Evolutionary conservation across 768 basidiomycete genomes (phyloP), one percentile per base, ranked within the genome.

Genomic region (Glaciozyma antarctica): DNA sequence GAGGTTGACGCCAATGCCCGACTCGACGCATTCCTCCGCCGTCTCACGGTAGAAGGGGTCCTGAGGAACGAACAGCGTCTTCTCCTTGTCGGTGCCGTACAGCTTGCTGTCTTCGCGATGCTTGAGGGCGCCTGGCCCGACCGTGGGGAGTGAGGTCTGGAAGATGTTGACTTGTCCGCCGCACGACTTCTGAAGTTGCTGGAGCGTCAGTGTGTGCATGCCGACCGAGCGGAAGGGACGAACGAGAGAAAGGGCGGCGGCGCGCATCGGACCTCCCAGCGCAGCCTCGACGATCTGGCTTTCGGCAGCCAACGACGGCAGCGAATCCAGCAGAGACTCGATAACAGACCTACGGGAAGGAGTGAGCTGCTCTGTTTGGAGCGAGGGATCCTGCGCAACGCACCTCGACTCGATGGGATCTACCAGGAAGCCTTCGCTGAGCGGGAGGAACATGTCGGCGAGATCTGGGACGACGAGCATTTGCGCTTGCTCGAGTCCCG

Each of bases 361-460:
- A 48, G 47, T 32, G 63, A 34, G 48, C 41, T 44, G 32, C 32
- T 38, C 22, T 41, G 8, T 16, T n/a, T 15, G 48, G 41, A 60
- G n/a, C 32, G 30, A 26, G 34, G 6, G 49, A 19, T 38, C 38
- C n/a, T 30, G 5, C 34, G 45, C 48, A 28, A 57, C 82, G 66
- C 68, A 90, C 88, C 85, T 81, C 54, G 85, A 86, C 65, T 86
- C 83, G 59, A 73, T 66, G 19, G 90, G 86, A 65, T 88, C 82
- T 15, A 86, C 90, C 65, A 97, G 88, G 48, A 93, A 79, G 3
- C 86, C 87, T 8, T 80, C 77, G 24, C 79, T 79, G 28, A 90
- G 75, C 0, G 95, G 95, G 2, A 88, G 76, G 76, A 93, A 98
- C 24, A 91, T 85, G 61, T 99, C 95, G n/a, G 90, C 87, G 45